Conservation (phyloP, 2,329 filamentous ascomycete species). For the Aspergillus arachidicola region DNA sequence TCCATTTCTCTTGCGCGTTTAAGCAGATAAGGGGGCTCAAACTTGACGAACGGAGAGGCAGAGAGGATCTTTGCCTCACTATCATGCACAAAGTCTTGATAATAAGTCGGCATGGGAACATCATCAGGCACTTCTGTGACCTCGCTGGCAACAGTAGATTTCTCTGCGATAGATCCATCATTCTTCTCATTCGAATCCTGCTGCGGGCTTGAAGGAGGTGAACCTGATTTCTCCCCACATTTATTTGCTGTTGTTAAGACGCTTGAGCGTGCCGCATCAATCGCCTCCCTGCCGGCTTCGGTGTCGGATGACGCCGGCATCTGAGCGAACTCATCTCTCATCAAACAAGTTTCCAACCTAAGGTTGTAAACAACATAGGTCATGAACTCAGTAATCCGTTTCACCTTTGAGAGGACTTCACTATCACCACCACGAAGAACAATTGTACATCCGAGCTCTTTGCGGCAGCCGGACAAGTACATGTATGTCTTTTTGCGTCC, state of each 20-base stretch:
- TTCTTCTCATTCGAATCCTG: constrained; percentile 21
- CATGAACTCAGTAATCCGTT: constrained; percentile 97
- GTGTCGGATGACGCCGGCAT: constrained; percentile 67
- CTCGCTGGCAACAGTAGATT: constrained; percentile 20
- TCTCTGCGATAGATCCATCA: constrained; percentile 20
- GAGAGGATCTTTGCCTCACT: constrained; percentile 92
- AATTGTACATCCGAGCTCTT: constrained; percentile 92
- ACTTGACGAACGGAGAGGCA: constrained; percentile 93
- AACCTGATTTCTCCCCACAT: constrained; percentile 9
- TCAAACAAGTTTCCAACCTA: constrained; percentile 89
- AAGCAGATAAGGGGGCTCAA: constrained; percentile 88
- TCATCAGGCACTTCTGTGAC: constrained; percentile 68
- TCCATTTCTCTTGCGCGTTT: constrained; percentile 93
- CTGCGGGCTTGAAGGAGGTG: constrained; percentile 16
- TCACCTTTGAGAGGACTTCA: constrained; percentile 73
- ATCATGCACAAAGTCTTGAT: constrained; percentile 91
- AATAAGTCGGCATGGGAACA: constrained; percentile 84
- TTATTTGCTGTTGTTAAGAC: constrained; percentile 5
- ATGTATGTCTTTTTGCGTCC: constrained; percentile 92
- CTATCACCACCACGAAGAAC: constrained; percentile 80
- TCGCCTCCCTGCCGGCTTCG: constrained; percentile 30
- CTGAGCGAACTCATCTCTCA: constrained; percentile 88
- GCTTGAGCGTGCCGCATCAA: constrained; percentile 12
- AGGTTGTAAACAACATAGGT: constrained; percentile 98
- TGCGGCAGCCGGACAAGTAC: constrained; percentile 86